Evolutionary conservation across 2,329 filamentous ascomycete genomes (phyloP), one percentile per base, ranked within the genome.

Genomic region (Cladosporium halotolerans): DNA sequence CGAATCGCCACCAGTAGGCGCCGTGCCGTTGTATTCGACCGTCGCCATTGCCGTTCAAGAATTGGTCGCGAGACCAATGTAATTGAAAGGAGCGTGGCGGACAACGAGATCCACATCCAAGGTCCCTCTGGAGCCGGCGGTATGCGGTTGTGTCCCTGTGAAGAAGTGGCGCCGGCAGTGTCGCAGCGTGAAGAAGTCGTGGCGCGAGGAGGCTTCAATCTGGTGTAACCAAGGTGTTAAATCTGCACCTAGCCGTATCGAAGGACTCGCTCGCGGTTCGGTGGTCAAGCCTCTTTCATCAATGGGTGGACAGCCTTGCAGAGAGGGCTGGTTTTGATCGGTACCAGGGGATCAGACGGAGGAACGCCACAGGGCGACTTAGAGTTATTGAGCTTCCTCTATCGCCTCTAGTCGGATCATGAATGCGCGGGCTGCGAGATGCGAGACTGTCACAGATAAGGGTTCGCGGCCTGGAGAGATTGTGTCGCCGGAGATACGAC

Each of bases 1-100:
- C 23, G 86, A 77, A 73, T 83, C 73, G 73, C 87, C 87, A 59
- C 88, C 87, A 7, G 79, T 82, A 18, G 74, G 69, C 34, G 73
- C 73, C 14, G 83, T 83, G 65, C 79, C 80, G 73, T 89, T 88
- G 72, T 84, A 88, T 18, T 79, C 73, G 38, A 79, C 23, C 23
- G 31, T 51, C 43, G 50, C 31, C 50, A 52, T 52, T 2, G 5
- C 32, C 13, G 42, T 18, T 11, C 13, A 9, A 11, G n/a, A 18
- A 18, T 43, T 14, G 23, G 6, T 44, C 7, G 13, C 14, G 13
- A 16, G 13, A 42, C 9, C 13, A 42, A 28, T 5, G 23, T 7
- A 28, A 7, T 28, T 4, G 23, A 28, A 28, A 28, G 7, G 23
- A 28, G 23, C 4, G 23, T 28, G 23, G 23, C 23, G 23, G 23